Evolutionary conservation across 371 early-diverging fungal species (phyloP).

Genomic region (Smittium culicis): DNA sequence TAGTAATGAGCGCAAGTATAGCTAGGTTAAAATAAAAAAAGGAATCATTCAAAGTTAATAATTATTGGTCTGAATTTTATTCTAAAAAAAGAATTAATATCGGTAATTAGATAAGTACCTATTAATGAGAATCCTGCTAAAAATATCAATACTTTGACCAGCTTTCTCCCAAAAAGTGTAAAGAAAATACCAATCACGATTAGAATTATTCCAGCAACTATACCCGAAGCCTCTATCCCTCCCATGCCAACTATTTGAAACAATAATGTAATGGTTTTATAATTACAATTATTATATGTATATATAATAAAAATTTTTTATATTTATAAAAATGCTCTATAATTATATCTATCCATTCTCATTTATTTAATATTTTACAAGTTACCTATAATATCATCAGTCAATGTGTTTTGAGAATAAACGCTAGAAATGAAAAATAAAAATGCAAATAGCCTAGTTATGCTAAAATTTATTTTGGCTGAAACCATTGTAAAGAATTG

Average conservation of each 20-base stretch:
- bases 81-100: constrained; percentile 23
- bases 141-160: constrained; percentile 41
- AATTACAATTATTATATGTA: neutral
- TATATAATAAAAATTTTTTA: no score
- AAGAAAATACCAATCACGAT: constrained; percentile 47
- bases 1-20: neutral
- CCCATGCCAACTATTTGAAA: constrained; percentile 6
- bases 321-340: no score
- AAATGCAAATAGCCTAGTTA: neutral
- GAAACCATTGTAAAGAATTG: neutral
- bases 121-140: constrained; percentile 43
- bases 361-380: no score
- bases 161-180: constrained; percentile 44
- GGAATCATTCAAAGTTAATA: neutral
- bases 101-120: no score
- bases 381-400: no score
- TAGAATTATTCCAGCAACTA: constrained; percentile 43
- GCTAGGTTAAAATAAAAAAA: constrained; percentile 22
- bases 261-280: neutral
- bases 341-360: no score
- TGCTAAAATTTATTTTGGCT: neutral
- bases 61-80: constrained; percentile 7
- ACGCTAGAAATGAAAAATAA: neutral
- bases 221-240: constrained; percentile 34
- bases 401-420: neutral